Evolutionary conservation across 495 filamentous ascomycete genomes (phyloP).

Genomic region (Hyaloscypha bicolor): DNA sequence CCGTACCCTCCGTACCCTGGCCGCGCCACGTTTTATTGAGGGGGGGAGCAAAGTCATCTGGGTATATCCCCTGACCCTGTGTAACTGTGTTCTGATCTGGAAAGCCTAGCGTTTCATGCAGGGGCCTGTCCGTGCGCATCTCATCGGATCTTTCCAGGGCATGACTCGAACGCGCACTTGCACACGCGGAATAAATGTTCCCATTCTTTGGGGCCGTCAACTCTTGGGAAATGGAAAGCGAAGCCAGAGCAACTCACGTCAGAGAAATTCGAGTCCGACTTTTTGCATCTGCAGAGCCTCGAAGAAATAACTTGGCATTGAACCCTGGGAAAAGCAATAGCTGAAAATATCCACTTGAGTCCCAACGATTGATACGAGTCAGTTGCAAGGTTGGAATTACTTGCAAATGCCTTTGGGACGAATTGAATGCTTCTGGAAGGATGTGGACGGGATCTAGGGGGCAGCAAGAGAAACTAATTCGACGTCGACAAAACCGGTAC

Average conservation of each 20-base stretch:
- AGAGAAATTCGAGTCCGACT: neutral
- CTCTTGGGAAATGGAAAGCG: neutral
- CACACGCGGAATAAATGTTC: neutral
- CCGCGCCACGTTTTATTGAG: too few species aligned
- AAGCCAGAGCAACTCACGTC: neutral
- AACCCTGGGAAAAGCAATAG: neutral
- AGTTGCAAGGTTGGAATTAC: neutral
- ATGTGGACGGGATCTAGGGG: neutral
- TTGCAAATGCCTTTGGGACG: neutral
- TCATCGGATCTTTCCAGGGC: neutral
- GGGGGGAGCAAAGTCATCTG: neutral
- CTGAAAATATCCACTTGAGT: neutral
- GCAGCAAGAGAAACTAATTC: neutral
- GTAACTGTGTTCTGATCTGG: neutral
- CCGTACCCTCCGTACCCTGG: too few species aligned
- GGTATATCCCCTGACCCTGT: neutral
- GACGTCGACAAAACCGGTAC: neutral
- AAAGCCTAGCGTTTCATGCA: slow-evolving; percentile 8
- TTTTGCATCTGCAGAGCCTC: neutral
- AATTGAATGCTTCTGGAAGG: neutral
- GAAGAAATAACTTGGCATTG: neutral
- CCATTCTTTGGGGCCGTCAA: neutral
- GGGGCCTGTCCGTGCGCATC: neutral
- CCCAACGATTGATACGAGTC: neutral
- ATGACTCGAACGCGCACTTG: neutral